These are phyloP conservation scores for Vicia faba DNA, from an alignment of 306 rosid genomes.

Conservation along the genomic window DNA sequence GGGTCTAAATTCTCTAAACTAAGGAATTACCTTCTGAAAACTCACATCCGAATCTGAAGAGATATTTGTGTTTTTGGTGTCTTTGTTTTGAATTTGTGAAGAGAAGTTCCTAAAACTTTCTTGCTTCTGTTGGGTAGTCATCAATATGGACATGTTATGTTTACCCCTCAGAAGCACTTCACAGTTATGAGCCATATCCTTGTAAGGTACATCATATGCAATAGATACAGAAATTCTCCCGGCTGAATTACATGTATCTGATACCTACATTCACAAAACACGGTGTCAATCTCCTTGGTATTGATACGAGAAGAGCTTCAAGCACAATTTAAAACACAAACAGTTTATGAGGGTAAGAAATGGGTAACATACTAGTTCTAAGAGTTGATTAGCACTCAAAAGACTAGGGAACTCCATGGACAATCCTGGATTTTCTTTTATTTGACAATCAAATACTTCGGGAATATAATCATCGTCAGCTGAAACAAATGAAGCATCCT, in stretches of 20 bases:
- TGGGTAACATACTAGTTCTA: slow-evolving; percentile 74
- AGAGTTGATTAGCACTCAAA: slow-evolving; percentile 75
- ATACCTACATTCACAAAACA: slow-evolving; percentile 51
- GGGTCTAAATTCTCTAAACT: background rate
- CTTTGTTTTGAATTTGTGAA: slow-evolving; percentile 38
- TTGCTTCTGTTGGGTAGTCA: slow-evolving; percentile 55
- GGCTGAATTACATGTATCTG: slow-evolving; percentile 62
- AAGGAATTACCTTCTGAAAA: slow-evolving; percentile 51
- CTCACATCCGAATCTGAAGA: slow-evolving; percentile 26
- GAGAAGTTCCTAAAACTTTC: slow-evolving; percentile 40
- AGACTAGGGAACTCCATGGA: slow-evolving; percentile 48
- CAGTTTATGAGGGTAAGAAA: slow-evolving; percentile 34
- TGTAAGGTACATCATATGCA: slow-evolving; percentile 58
- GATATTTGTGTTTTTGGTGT: slow-evolving; percentile 34
- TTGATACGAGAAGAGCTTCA: slow-evolving; percentile 22
- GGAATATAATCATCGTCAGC: slow-evolving; percentile 57
- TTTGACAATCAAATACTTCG: slow-evolving; percentile 57
- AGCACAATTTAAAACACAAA: slow-evolving; percentile 30
- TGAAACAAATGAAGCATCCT: slow-evolving; percentile 53
- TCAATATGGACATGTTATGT: slow-evolving; percentile 70
- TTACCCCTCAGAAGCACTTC: slow-evolving; percentile 76
- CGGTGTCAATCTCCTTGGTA: slow-evolving; percentile 7
- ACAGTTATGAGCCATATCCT: slow-evolving; percentile 80
- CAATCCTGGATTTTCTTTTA: slow-evolving; percentile 44
- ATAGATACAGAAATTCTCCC: slow-evolving; percentile 61